Percentiles rank a stretch among this genome's conserved stretches.
Conservation (phyloP, 257 asterid species). For the Perilla frutescens region DNA sequence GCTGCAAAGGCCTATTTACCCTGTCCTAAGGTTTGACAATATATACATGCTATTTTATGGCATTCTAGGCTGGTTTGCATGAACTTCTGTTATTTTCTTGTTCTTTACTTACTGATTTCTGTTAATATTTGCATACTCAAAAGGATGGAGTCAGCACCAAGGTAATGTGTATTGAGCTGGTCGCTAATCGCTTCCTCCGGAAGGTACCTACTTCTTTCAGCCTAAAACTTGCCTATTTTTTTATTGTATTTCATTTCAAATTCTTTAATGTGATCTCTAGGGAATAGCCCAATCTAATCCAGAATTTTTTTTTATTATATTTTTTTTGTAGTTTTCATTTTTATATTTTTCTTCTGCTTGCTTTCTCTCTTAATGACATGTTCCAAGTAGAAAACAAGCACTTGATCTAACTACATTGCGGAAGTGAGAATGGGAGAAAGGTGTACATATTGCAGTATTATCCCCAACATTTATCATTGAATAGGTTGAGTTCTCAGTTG, state of each 20-base stretch:
- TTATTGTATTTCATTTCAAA: neutral
- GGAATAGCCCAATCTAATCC: slow-evolving; percentile 1
- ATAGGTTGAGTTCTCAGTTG: neutral
- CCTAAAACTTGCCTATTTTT: slow-evolving; percentile 24
- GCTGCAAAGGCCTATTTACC: slow-evolving; percentile 79
- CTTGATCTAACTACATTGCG: neutral
- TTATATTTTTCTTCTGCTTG: neutral
- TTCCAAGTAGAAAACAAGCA: slow-evolving; percentile 1
- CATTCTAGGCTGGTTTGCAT: slow-evolving; percentile 20
- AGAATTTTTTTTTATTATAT: neutral
- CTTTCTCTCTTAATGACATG: neutral
- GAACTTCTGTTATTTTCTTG: slow-evolving; percentile 13
- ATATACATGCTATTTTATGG: slow-evolving; percentile 13
- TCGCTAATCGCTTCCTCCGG: slow-evolving; percentile 95
- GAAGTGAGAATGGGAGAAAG: no score
- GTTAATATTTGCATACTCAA: slow-evolving; percentile 15
- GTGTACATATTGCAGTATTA: neutral
- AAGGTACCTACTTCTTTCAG: slow-evolving; percentile 61
- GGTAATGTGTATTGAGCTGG: slow-evolving; percentile 91
- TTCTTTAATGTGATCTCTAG: slow-evolving; percentile 3
- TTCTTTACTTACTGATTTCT: slow-evolving; percentile 17
- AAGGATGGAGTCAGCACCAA: slow-evolving; percentile 61
- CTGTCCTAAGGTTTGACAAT: slow-evolving; percentile 56
- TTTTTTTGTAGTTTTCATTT: neutral
- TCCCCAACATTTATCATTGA: neutral